Percentiles rank a stretch among this genome's conserved stretches.
These are phyloP conservation scores for Hondaea fermentalgiana DNA, from an alignment of 108 stramenopile genomes.

Conservation along the genomic window DNA sequence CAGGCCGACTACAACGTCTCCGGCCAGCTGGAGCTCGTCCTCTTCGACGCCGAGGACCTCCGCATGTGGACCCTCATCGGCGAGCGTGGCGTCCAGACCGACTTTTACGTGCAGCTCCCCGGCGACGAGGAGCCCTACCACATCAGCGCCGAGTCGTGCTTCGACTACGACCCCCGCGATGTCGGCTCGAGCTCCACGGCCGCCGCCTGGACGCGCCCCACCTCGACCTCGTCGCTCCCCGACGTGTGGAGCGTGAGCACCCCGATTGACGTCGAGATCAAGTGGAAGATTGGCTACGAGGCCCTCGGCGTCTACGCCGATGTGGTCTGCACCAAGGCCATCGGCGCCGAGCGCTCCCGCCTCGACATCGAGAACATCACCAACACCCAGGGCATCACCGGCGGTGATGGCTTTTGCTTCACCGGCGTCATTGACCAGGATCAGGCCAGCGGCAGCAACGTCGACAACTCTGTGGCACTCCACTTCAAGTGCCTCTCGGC, in stretches of 20 bases:
- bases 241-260: background rate
- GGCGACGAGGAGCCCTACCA: background rate
- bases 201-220: background rate
- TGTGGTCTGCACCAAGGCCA: background rate
- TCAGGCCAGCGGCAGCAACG: background rate
- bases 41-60: background rate
- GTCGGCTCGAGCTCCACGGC: background rate
- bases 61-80: background rate
- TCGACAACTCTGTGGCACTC: background rate
- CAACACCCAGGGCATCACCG: background rate
- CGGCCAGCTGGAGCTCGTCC: background rate
- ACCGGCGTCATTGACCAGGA: background rate
- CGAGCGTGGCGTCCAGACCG: conserved; percentile 4
- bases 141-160: background rate
- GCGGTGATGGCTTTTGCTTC: background rate
- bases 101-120: background rate
- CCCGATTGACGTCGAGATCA: background rate
- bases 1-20: background rate
- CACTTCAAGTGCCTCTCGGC: background rate
- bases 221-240: background rate
- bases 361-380: background rate
- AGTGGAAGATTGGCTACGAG: background rate
- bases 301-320: background rate
- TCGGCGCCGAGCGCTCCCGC: background rate
- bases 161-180: background rate